Evolutionary conservation across 768 basidiomycete genomes (phyloP), one percentile per base, ranked within the genome.

Genomic region (Tylopilus vinaceipallidus): DNA sequence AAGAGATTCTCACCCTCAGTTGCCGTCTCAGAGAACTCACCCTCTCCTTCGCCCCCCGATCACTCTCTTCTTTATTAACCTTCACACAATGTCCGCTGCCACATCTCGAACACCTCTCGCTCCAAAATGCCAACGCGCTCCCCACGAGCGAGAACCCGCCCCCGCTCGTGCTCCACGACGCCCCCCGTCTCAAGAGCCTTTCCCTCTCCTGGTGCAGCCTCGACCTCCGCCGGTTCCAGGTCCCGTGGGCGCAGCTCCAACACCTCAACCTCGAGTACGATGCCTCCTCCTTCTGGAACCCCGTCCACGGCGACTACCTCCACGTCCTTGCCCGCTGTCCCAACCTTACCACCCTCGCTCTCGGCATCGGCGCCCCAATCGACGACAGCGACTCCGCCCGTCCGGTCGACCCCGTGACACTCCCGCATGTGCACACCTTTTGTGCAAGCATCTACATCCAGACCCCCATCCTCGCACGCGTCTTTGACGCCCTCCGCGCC

Each of bases 171-270:
- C 29, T 67, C 17, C 56, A 63, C 29, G 64, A 56, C 3, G 65
- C 62, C 24, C 63, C 67, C 23, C 54, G 19, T 20, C 67, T 67
- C 34, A 63, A 51, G 12, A 63, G 65, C 42, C 33, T 67, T 8
- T 57, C 52, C 12, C 12, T 69, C 3, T 65, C 65, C 2, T 69
- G 58, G 67, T 58, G 63, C 29, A 47, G 39, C 24, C 54, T 69
- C 4, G 65, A 67, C 42, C 63, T 67, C 4, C 37, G 40, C 12
- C 14, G 39, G n/a, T 67, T 67, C 47, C 54, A 58, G 17, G 8
- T 67, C 16, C 67, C 65, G 0, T 67, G 67, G 65, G 42, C 35
- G 1, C 67, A 69, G 47, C 52, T 67, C 33, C 59, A 57, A 24
- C 45, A 63, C 39, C 54, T 67, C 2, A 59, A 54, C 30, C 67